These are phyloP conservation scores for Colletotrichum spinosum DNA, from an alignment of 2,329 filamentous ascomycete genomes.

Conservation along the genomic window DNA sequence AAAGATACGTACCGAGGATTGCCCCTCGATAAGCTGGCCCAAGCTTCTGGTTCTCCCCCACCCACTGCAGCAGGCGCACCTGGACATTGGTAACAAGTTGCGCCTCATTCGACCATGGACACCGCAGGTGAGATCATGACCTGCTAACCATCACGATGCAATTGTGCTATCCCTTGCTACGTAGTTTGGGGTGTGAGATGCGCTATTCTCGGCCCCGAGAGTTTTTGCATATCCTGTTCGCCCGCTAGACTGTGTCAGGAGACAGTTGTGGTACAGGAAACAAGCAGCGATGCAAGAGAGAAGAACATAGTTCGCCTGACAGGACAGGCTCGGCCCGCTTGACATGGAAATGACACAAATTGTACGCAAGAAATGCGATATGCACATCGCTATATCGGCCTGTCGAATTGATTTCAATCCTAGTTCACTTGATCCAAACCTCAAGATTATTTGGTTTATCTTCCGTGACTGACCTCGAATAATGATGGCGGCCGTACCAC, in stretches of 20 bases:
- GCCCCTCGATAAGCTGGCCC: conserved; percentile 28
- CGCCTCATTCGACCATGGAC: conserved; percentile 25
- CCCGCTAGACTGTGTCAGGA: neutral
- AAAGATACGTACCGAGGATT: conserved; percentile 13
- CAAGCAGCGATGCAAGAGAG: neutral
- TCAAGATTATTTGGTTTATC: too few species aligned
- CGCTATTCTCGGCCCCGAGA: conserved; percentile 7
- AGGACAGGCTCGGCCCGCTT: neutral
- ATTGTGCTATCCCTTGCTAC: neutral
- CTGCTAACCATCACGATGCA: conserved; percentile 24
- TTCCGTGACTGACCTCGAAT: too few species aligned
- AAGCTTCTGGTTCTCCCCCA: conserved; percentile 10
- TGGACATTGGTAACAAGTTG: conserved; percentile 13
- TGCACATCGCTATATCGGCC: neutral
- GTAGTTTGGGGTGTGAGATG: neutral
- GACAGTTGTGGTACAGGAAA: neutral
- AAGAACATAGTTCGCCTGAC: neutral
- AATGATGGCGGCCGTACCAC: too few species aligned
- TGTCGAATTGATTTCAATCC: too few species aligned
- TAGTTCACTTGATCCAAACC: too few species aligned
- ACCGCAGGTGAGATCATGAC: conserved; percentile 32
- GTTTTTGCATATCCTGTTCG: neutral
- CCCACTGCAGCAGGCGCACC: neutral
- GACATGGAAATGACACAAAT: conserved; percentile 16
- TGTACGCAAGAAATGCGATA: neutral